Conservation (phyloP, 495 filamentous ascomycete genomes). For the Opeltia flavorubescens region DNA sequence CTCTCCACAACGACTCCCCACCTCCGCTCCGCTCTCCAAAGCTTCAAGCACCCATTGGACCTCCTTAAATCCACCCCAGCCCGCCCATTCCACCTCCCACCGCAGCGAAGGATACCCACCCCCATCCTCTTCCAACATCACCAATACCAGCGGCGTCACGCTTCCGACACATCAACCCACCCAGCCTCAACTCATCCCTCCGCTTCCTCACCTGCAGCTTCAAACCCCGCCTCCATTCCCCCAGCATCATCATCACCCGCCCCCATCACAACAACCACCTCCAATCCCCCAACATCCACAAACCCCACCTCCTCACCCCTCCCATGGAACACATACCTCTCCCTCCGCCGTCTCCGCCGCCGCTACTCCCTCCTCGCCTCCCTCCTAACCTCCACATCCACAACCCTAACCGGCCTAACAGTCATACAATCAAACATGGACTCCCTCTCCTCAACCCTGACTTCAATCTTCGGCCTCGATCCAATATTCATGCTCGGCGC, state of each 20-base stretch:
- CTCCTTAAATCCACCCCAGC: not conserved
- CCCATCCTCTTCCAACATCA: constrained; percentile 1
- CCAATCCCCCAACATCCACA: not conserved
- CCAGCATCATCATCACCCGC: not conserved
- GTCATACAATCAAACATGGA: constrained; percentile 56
- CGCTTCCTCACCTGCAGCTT: constrained; percentile 1
- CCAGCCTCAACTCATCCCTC: constrained; percentile 2
- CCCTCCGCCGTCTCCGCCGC: constrained; percentile 69
- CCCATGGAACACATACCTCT: constrained; percentile 84
- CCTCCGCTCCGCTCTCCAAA: constrained; percentile 9
- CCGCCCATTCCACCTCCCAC: not conserved
- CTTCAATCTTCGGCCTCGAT: constrained; percentile 63
- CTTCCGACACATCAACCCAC: not conserved
- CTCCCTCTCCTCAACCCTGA: constrained; percentile 41
- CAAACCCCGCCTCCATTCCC: not conserved
- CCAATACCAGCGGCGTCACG: not conserved
- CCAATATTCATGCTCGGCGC: constrained; percentile 73
- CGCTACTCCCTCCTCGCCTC: constrained; percentile 68
- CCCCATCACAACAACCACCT: not conserved
- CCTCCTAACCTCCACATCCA: constrained; percentile 43
- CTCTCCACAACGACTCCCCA: not conserved
- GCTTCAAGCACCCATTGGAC: constrained; percentile 4
- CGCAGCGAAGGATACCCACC: not conserved
- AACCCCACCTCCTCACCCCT: constrained; percentile 1
- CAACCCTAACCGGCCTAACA: constrained; percentile 46